phyloP scores from a whole-genome alignment of 140 eudicot species.

The Cichorium intybus region DNA sequence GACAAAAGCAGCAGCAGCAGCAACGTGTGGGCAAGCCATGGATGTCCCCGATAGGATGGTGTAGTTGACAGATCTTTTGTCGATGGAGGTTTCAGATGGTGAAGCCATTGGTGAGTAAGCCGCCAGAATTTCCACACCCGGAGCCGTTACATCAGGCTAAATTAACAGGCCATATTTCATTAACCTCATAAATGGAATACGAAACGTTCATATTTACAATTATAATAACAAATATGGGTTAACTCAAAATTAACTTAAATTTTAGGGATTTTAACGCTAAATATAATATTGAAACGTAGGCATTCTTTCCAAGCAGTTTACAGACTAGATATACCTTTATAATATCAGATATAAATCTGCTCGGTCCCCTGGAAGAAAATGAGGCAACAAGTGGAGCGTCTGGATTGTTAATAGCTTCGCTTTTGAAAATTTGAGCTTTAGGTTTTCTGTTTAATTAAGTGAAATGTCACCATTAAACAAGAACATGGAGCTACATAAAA shows the following conservation, averaged over 20 bases:
- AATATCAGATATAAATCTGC: background rate
- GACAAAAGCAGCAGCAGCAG: constrained; percentile 45
- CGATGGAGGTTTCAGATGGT: constrained; percentile 2
- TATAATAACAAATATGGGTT: too few species aligned
- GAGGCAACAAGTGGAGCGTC: constrained; percentile 2
- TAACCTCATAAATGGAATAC: background rate
- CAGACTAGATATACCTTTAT: constrained; percentile 20
- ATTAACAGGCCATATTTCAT: background rate
- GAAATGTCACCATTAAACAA: background rate
- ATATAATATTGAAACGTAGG: too few species aligned
- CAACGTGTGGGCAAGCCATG: constrained; percentile 60
- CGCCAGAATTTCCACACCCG: too few species aligned
- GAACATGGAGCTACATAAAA: background rate
- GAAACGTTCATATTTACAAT: too few species aligned
- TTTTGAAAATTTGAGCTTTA: constrained; percentile 20
- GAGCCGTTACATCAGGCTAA: constrained; percentile 60
- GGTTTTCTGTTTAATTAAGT: constrained; percentile 29
- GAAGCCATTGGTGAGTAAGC: constrained; percentile 39
- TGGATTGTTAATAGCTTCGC: constrained; percentile 13
- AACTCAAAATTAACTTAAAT: too few species aligned
- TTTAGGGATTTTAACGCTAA: too few species aligned
- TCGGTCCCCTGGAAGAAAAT: constrained; percentile 32
- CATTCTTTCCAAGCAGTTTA: too few species aligned
- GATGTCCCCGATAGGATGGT: constrained; percentile 56
- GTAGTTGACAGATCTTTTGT: constrained; percentile 29